Base-by-base conservation (phyloP, 768 basidiomycete genomes). In the Lactarius psammicola region DNA sequence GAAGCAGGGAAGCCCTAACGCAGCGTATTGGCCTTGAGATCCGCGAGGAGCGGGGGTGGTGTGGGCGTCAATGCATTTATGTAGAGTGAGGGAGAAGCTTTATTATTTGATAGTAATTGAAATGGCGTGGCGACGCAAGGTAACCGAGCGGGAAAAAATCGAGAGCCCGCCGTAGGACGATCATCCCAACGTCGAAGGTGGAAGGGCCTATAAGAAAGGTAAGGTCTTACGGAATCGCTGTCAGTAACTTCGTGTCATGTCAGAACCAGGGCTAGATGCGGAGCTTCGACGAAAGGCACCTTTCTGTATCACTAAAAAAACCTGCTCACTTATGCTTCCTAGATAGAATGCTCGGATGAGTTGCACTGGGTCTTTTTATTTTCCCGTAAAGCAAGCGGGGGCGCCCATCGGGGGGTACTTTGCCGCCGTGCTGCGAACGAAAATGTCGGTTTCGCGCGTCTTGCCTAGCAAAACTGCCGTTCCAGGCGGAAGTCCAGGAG, bases 401-500 rank as follows among this genome's bases (percentile, higher is more conserved):
- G 26, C 15, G 49, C 26, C 34, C 4, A 54, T 34, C 56, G 56
- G 30, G 60, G 26, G 60, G 46, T 7, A 15, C 20, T 33, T 57
- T 53, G 17, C 38, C 44, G 8, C 31, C 31, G 31, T 66, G 65
- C 3, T 66, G 65, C 56, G 65, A 66, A 40, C 65, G 60, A 42
- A 66, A 66, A 34, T 66, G 65, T 33, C 65, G 60, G 46, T 66
- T 66, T 62, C 65, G 65, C 18, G 65, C 65, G 8, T 66, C 65
- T 58, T 66, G 65, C 65, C 65, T 66, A 17, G 65, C 65, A 26
- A 66, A 66, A 6, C 65, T 66, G 40, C 38, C 56, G 11, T 57
- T 8, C 49, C 49, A 26, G 10, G 26, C 26, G 46, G 23, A 46
- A 46, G 44, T 20, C 55, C 64, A 4, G 9, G 17, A 23, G n/a